Conservation (phyloP, 768 basidiomycete genomes). For the Auricularia auricula-judae region DNA sequence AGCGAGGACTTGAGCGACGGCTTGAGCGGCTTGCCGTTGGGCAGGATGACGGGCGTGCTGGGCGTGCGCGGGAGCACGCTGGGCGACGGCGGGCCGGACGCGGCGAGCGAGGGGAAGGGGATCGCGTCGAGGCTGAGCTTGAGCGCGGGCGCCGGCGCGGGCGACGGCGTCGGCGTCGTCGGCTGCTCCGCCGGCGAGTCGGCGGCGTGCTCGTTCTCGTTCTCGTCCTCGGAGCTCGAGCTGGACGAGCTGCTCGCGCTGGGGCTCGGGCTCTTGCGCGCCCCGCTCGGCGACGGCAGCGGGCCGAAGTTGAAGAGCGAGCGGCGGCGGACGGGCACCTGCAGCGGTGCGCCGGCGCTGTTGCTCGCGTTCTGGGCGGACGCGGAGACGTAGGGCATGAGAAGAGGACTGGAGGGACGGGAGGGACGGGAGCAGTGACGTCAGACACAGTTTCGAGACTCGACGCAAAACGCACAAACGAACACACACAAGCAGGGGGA, state of each 20-base stretch:
- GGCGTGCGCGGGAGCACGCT: slow-evolving; percentile 2
- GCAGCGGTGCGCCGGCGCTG: too few relatives aligned
- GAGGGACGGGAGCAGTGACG: too few relatives aligned
- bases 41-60: slow-evolving; percentile 5
- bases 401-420: too few relatives aligned
- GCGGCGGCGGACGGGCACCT: too few relatives aligned
- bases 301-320: too few relatives aligned
- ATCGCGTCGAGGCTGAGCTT: neutral
- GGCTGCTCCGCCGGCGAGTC: neutral
- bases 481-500: too few relatives aligned
- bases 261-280: too few relatives aligned
- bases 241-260: neutral
- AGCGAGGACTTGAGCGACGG: slow-evolving; percentile 10
- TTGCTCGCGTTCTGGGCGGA: too few relatives aligned
- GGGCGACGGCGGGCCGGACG: neutral
- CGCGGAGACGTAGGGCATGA: too few relatives aligned
- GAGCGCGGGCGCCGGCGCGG: neutral
- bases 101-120: neutral
- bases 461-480: too few relatives aligned
- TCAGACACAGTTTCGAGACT: too few relatives aligned
- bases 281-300: too few relatives aligned
- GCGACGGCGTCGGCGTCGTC: neutral
- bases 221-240: neutral
- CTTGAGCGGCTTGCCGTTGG: slow-evolving; percentile 9
- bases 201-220: neutral